Percentiles rank a stretch among this genome's conserved stretches.
phyloP scores from a whole-genome alignment of 495 filamentous ascomycete genomes.

The Saxophila tyrrhenica region DNA sequence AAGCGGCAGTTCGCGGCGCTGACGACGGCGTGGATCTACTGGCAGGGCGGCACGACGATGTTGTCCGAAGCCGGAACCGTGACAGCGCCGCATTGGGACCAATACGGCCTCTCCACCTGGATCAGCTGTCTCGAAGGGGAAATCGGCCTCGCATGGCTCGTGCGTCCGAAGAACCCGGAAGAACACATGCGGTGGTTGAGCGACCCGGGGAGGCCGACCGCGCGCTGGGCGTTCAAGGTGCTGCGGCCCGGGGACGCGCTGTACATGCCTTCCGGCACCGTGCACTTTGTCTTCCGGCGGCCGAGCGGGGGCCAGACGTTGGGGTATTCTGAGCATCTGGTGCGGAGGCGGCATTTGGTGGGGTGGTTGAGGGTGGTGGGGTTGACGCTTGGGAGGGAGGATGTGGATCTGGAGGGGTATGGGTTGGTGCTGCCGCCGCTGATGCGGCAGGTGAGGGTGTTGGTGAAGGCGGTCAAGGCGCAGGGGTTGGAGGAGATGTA shows the following conservation, averaged over 20 bases:
- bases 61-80: neutral
- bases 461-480: neutral
- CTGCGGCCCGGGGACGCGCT: neutral
- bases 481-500: neutral
- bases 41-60: neutral
- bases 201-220: neutral
- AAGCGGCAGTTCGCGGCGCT: neutral
- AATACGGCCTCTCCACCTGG: neutral
- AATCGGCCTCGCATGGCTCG: neutral
- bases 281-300: neutral
- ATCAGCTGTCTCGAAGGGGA: neutral
- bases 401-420: neutral
- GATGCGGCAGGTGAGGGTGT: neutral
- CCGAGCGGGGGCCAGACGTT: neutral
- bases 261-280: neutral
- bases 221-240: neutral
- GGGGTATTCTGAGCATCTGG: neutral
- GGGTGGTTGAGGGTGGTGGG: neutral
- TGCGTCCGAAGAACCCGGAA: neutral
- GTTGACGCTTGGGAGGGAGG: neutral
- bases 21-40: neutral
- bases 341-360: neutral
- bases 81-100: neutral
- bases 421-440: neutral
- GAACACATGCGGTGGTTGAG: neutral